These are phyloP conservation scores for Colletotrichum lini DNA, from an alignment of 2,329 filamentous ascomycete genomes.

Conservation along the genomic window DNA sequence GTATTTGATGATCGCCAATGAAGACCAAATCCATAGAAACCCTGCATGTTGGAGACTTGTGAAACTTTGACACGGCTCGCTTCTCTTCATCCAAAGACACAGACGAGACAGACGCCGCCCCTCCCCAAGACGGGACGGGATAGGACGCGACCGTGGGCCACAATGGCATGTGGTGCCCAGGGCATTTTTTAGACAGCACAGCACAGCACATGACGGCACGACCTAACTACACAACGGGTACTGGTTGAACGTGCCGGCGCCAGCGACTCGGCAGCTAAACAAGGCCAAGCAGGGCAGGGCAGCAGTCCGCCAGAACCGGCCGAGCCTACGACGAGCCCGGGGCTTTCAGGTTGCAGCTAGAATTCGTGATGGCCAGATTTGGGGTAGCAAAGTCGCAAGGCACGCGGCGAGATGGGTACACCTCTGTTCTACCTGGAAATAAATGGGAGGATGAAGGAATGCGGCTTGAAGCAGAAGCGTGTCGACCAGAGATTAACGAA, in stretches of 20 bases:
- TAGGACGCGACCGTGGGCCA: not conserved
- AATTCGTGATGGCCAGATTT: not conserved
- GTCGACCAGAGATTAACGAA: slow-evolving; percentile 21
- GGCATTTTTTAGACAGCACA: not conserved
- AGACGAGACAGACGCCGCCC: not conserved
- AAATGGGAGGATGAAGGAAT: not conserved
- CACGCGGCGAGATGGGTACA: not conserved
- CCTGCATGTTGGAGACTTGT: not conserved
- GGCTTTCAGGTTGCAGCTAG: not conserved
- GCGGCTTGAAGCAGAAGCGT: not conserved
- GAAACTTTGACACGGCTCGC: not conserved
- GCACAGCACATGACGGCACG: not conserved
- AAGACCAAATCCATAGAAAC: not conserved
- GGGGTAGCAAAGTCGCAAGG: not conserved
- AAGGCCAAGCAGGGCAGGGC: not conserved
- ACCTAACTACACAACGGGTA: not conserved
- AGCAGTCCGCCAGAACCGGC: slow-evolving; percentile 1
- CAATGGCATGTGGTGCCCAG: not conserved
- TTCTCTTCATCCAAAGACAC: slow-evolving; percentile 13
- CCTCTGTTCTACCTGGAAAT: not conserved
- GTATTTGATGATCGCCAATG: not conserved
- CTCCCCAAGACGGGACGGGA: not conserved
- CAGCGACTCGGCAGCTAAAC: slow-evolving; percentile 12
- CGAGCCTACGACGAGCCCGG: not conserved
- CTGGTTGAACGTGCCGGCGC: slow-evolving; percentile 6